A percentile compares a stretch with the other conserved stretches of the same genome.
Evolutionary conservation across 805 yeast genomes (phyloP).

Genomic region (Priceomyces melissophilus): DNA sequence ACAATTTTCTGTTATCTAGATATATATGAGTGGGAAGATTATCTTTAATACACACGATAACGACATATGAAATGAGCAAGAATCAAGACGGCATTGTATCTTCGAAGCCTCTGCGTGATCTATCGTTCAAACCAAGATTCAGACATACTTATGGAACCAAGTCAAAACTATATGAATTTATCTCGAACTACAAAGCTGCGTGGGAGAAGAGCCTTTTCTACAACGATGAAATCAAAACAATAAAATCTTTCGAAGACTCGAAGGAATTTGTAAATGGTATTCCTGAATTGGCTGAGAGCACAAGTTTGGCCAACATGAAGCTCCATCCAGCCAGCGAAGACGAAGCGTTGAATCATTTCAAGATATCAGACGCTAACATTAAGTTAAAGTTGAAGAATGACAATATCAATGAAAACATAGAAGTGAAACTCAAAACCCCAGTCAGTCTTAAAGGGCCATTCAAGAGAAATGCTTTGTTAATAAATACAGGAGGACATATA

Average conservation of each 20-base stretch:
- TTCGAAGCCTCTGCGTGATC: constrained; percentile 16
- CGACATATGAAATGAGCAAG: constrained; percentile 1
- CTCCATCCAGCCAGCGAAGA: constrained; percentile 3
- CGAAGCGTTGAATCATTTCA: constrained; percentile 4
- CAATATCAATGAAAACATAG: background rate
- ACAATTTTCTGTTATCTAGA: too few species aligned
- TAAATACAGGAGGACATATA: constrained; percentile 51
- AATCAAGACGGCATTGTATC: constrained; percentile 1
- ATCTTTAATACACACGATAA: background rate
- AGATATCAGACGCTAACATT: background rate
- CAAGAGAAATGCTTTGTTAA: constrained; percentile 33
- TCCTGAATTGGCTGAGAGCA: background rate
- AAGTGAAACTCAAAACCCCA: constrained; percentile 3
- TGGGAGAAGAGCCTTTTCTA: constrained; percentile 51
- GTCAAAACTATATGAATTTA: constrained; percentile 36
- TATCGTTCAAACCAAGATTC: constrained; percentile 29
- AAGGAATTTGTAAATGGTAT: constrained; percentile 3
- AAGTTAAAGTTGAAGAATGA: background rate
- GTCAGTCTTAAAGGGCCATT: background rate
- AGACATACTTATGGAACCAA: constrained; percentile 48
- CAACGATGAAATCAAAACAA: constrained; percentile 25
- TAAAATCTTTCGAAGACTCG: constrained; percentile 7
- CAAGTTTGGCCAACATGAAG: constrained; percentile 11
- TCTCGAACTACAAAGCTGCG: constrained; percentile 42
- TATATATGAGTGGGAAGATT: background rate